Conservation (phyloP, 2,329 filamentous ascomycete genomes). For the Clonostachys solani region DNA sequence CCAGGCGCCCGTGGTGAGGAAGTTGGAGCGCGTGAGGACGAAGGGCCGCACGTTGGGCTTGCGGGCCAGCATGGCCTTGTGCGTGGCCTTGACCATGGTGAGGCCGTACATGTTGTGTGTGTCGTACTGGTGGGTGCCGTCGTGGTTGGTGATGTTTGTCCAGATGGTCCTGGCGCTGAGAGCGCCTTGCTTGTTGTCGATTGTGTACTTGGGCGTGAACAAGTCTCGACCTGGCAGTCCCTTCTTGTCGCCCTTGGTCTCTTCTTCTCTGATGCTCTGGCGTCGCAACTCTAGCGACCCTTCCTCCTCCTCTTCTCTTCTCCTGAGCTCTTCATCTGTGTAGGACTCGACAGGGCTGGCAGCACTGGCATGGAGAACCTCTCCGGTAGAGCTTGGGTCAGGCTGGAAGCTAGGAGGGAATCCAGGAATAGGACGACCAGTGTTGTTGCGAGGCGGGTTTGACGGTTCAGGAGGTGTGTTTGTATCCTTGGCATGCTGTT, state of each 20-base stretch:
- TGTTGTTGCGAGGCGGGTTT: constrained; percentile 3
- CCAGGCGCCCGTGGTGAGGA: constrained; percentile 43
- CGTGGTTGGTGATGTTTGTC: constrained; percentile 63
- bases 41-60: constrained; percentile 59
- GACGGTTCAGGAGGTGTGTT: constrained; percentile 2
- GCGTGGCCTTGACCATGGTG: constrained; percentile 58
- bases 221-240: constrained; percentile 8
- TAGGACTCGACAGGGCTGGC: too few relatives aligned
- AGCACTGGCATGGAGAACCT: too few relatives aligned
- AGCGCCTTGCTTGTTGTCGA: constrained; percentile 25
- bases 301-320: too few relatives aligned
- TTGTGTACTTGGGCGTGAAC: constrained; percentile 7
- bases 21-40: constrained; percentile 68
- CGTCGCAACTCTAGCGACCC: too few relatives aligned
- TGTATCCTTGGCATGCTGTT: constrained; percentile 11
- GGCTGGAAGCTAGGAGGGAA: constrained; percentile 6
- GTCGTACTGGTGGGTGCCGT: constrained; percentile 66
- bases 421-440: constrained; percentile 2
- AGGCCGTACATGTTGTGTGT: constrained; percentile 68
- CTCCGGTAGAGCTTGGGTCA: not conserved
- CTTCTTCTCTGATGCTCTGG: not conserved
- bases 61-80: constrained; percentile 52
- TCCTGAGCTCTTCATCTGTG: too few relatives aligned
- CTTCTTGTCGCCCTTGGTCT: constrained; percentile 5
- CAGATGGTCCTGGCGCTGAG: constrained; percentile 57